Evolutionary conservation across 1,284 basidiomycete species (phyloP).

Genomic region (Hypsizygus ulmarius): DNA sequence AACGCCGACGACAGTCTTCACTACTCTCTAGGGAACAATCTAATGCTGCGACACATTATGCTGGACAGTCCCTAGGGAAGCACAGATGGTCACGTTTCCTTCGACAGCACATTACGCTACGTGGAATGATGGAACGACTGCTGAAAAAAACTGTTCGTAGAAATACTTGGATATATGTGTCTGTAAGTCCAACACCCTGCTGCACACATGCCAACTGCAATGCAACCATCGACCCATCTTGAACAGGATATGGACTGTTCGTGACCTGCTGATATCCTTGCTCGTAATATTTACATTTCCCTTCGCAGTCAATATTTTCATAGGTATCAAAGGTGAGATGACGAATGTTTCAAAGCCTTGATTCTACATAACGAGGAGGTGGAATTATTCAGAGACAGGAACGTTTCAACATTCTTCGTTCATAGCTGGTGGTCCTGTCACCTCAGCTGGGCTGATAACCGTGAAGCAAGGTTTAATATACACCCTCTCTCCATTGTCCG

Average conservation of each 20-base stretch:
- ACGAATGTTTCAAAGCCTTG: neutral
- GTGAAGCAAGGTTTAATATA: conserved; percentile 66
- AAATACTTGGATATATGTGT: conserved; percentile 72
- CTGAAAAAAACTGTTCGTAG: conserved; percentile 59
- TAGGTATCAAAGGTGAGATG: conserved; percentile 61
- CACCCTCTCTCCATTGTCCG: conserved; percentile 64
- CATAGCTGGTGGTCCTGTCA: conserved; percentile 55
- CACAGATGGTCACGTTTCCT: conserved; percentile 40
- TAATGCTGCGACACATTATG: conserved; percentile 52
- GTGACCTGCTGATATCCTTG: conserved; percentile 16
- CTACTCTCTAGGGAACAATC: conserved; percentile 28
- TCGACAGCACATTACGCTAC: conserved; percentile 47
- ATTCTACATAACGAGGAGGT: neutral
- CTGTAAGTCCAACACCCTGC: conserved; percentile 36
- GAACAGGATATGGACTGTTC: conserved; percentile 48
- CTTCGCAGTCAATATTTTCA: conserved; percentile 58
- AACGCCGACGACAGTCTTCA: conserved; percentile 24
- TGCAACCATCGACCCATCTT: neutral
- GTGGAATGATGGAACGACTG: conserved; percentile 55
- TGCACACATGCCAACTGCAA: neutral
- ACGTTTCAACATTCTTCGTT: conserved; percentile 73
- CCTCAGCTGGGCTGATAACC: conserved; percentile 66
- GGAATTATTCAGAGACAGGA: conserved; percentile 44
- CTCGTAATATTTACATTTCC: neutral
- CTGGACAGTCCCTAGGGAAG: conserved; percentile 32